Base-by-base conservation (phyloP, 352 stramenopile species). In the Phytophthora litchii region DNA sequence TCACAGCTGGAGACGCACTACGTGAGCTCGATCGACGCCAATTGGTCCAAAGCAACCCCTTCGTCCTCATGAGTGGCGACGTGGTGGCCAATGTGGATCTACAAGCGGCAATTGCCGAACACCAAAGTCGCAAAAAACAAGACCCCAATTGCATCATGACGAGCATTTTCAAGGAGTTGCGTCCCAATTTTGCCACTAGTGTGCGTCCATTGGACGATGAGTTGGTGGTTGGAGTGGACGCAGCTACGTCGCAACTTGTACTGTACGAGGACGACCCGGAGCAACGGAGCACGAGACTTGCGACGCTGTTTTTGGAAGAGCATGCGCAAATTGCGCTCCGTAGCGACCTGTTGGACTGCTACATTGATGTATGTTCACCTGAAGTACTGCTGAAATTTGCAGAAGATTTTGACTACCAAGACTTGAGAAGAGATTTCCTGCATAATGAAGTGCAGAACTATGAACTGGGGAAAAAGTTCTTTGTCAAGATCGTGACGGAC, bases 401-500 rank as follows among this genome's bases (percentile, higher is more conserved):
- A 19, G 97, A 99, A 65, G 97, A 99, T 69, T 99, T 99, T 72
- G 97, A 99, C 70, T 99, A 99, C 64, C 84, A 98, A 52, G 89
- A 99, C 45, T 80, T 99, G 57, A 76, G 96, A 19, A 65, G 72
- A 1, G 90, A 99, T 64, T 99, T 99, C 75, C 82, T 99, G 46
- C 80, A 92, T 37, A 98, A 99, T 61, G 97, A 97, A 60, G 97
- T 98, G 37, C 92, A 97, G 31, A 99, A 99, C 79, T 96, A 98
- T 69, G 97, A 99, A 55, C 78, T 99, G 37, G 96, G 98, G 62
- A 98, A 98, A 48, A 95, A 97, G 44, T 98, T 99, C 50, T 98
- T 97, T 51, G 92, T 84, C 7, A 89, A 98, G 61, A 74, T 99
- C 12, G 71, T 99, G 3, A 82, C 78, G 34, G 90, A 95, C 37